These are phyloP conservation scores for Tremella mesenterica DNA, from an alignment of 768 basidiomycete genomes.

Conservation along the genomic window DNA sequence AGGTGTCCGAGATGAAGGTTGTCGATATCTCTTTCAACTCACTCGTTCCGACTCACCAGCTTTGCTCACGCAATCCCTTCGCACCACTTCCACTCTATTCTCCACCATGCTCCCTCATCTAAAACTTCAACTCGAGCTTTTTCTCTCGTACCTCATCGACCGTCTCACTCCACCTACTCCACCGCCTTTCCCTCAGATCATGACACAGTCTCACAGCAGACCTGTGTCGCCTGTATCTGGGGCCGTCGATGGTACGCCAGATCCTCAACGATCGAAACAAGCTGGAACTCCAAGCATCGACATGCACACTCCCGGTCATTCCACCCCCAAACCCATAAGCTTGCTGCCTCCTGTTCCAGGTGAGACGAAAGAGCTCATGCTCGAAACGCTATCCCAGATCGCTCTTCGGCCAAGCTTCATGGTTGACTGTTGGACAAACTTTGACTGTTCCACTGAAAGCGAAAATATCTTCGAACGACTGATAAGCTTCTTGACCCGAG, in stretches of 20 bases:
- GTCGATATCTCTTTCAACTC: conserved; percentile 94
- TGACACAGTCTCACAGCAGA: conserved; percentile 12
- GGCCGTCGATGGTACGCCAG: not conserved
- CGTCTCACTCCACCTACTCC: conserved; percentile 57
- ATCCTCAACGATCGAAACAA: not conserved
- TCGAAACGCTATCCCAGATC: conserved; percentile 76
- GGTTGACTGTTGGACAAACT: conserved; percentile 91
- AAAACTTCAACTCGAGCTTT: conserved; percentile 91
- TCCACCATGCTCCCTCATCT: conserved; percentile 75
- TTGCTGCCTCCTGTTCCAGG: conserved; percentile 61
- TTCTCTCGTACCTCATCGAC: conserved; percentile 87
- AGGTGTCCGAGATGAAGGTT: conserved; percentile 77
- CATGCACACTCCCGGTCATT: conserved; percentile 37
- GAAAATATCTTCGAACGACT: conserved; percentile 91
- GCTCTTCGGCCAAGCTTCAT: conserved; percentile 80
- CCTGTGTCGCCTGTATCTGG: conserved; percentile 20
- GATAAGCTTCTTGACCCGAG: conserved; percentile 74
- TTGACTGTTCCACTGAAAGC: conserved; percentile 93
- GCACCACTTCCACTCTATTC: conserved; percentile 79
- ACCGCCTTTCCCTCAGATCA: conserved; percentile 25
- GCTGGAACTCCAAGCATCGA: conserved; percentile 29
- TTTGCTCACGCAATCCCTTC: conserved; percentile 69
- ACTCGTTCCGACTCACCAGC: conserved; percentile 78
- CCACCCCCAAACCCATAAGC: conserved; percentile 44
- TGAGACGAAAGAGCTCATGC: conserved; percentile 77